Base-by-base conservation (phyloP, 2,329 filamentous ascomycete genomes). In the Fusarium nurragi region DNA sequence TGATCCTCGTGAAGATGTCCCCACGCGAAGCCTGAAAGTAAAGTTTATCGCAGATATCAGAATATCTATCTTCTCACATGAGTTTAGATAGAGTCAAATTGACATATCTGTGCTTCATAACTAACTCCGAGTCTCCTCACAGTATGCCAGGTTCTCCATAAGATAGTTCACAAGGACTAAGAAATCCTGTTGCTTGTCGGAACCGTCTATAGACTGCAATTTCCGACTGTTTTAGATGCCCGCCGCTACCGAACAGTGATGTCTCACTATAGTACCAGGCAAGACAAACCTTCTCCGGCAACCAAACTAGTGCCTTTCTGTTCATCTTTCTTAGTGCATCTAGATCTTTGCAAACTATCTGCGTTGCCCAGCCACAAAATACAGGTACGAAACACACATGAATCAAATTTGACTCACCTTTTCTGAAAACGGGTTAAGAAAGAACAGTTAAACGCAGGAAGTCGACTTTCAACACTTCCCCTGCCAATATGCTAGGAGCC, bases 291-390 rank as follows among this genome's bases (percentile, higher is more conserved):
- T 36, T 38, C 47, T 60, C 52, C 12, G 7, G 47, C 57, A 60
- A 60, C 47, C 19, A 18, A 23, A 37, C 22, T 14, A 26, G 16
- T 23, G 25, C 30, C 28, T 36, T 30, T 26, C 9, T 40, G 10
- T 5, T 34, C 5, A 21, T 34, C 9, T 10, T 22, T 7, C 21
- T 19, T 39, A 11, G 18, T 21, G 36, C 13, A 12, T 26, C 56
- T 55, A n/a, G 37, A 19, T 18, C 36, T 9, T 38, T 18, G 8
- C 28, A 21, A 18, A 36, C 13, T 5, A 25, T n/a, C 28, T 48
- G 19, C 56, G 41, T 61, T 61, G 23, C 41, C 48, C 22, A 61
- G 58, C 25, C 37, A 61, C 19, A 30, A 19, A 32, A 28, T 11
- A 23, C 34, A 43, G 26, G 26, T 23, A 30, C 14, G 21, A 48